Conservation (phyloP, 345 rosid species). For the Odontarrhena argentea region DNA sequence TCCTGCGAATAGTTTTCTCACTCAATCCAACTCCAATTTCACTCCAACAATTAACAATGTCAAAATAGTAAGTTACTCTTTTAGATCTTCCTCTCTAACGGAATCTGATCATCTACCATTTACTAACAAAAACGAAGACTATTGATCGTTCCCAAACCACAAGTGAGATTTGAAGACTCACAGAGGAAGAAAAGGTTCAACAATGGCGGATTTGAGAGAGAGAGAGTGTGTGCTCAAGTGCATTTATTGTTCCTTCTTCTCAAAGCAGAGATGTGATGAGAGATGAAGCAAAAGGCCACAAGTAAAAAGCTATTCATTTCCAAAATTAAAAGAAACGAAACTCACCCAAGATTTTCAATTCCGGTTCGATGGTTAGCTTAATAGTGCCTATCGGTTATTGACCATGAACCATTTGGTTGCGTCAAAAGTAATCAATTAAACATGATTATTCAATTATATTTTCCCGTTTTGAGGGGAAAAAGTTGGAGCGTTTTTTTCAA, state of each 20-base stretch:
- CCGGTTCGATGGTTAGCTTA: conserved; percentile 22
- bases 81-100: conserved; percentile 34
- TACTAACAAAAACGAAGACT: background rate
- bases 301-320: background rate
- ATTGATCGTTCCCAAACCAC: background rate
- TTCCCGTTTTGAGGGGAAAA: conserved; percentile 37
- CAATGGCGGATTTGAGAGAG: conserved; percentile 40
- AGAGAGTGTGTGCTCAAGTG: conserved; percentile 33
- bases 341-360: conserved; percentile 11
- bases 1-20: conserved; percentile 24
- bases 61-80: background rate
- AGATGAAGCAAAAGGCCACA: conserved; percentile 38
- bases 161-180: conserved; percentile 31
- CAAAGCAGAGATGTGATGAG: conserved; percentile 44
- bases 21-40: conserved; percentile 35
- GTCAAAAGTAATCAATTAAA: conserved; percentile 26
- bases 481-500: conserved; percentile 25
- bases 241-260: conserved; percentile 47
- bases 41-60: conserved; percentile 19
- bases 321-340: background rate
- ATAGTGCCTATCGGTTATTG: background rate
- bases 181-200: conserved; percentile 19
- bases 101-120: conserved; percentile 37
- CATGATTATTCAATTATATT: conserved; percentile 14
- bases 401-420: background rate